Evolutionary conservation across 208 protist genomes (phyloP), one percentile per base, ranked within the genome.

Genomic region (Strigomonas galati): DNA sequence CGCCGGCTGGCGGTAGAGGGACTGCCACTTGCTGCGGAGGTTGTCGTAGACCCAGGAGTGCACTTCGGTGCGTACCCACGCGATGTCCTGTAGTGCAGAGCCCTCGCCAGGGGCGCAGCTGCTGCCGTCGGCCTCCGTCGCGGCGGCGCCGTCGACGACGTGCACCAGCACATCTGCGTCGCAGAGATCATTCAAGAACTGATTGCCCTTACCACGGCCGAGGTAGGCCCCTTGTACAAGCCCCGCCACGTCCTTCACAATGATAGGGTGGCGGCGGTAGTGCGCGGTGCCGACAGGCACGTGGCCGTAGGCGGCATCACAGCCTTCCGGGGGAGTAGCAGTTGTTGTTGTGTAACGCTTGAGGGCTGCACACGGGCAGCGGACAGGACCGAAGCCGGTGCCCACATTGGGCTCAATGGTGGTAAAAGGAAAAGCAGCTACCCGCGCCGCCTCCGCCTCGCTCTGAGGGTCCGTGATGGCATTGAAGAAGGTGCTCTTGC

Each of bases 41-140:
- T 98, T 98, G 72, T 93, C 84, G 69, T 93, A 97, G n/a, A 98
- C 96, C 95, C 95, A 98, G 59, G 73, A 86, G 76, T 97, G 93
- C 48, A 97, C 80, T 79, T 97, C 95, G 0, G 67, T 69, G 23
- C 91, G 85, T n/a, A 98, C 91, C 93, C 94, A 98, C 5, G 66
- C 61, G 35, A 98, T 91, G 72, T 98, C 94, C 49, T 94, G 78
- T 27, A 81, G 58, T 14, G 90, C 65, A 28, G 85, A 90, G 43
- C 87, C 87, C 28, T 82, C 76, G 17, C 83, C 89, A 17, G 79
- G 74, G 2, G 72, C 21, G 46, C 86, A 89, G 44, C 70, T 72
- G n/a, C 74, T 84, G 21, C 96, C 96, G n/a, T 93, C 89, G 30
- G 82, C 82, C 61, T 97, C 82, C 24, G 94, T 98, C 30, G 78